phyloP scores from a whole-genome alignment of 73 alveolate genomes.

The Uronychia setigera region DNA sequence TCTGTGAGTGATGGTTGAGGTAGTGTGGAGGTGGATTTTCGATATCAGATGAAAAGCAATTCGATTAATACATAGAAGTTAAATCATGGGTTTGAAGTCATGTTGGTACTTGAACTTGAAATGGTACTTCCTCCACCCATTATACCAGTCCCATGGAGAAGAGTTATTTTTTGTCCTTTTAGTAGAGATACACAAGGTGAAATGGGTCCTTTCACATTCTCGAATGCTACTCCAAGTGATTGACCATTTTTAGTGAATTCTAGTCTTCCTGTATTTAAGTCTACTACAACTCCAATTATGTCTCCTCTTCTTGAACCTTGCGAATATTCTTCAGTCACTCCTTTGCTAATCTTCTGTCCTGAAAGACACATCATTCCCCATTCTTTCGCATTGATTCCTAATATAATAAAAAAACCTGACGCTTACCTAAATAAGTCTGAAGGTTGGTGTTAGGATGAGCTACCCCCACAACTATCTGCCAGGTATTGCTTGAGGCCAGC shows the following conservation, averaged over 20 bases:
- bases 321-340: conserved; percentile 42
- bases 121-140: too few species aligned
- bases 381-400: conserved; percentile 55
- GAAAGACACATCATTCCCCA: conserved; percentile 72
- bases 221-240: conserved; percentile 57
- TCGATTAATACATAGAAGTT: too few species aligned
- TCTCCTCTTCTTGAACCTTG: conserved; percentile 60
- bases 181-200: conserved; percentile 56
- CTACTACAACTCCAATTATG: conserved; percentile 53
- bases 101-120: too few species aligned
- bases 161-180: conserved; percentile 52
- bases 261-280: conserved; percentile 39
- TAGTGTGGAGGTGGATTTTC: too few species aligned
- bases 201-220: conserved; percentile 62
- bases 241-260: conserved; percentile 60
- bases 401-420: conserved; percentile 4
- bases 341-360: conserved; percentile 55
- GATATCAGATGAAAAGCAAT: too few species aligned
- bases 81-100: too few species aligned
- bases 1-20: too few species aligned
- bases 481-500: conserved; percentile 59
- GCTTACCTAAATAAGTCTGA: conserved; percentile 12
- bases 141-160: conserved; percentile 17
- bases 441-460: conserved; percentile 41
- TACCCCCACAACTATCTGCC: conserved; percentile 70